Conservation (phyloP, 345 rosid species). For the Dovyalis caffra region DNA sequence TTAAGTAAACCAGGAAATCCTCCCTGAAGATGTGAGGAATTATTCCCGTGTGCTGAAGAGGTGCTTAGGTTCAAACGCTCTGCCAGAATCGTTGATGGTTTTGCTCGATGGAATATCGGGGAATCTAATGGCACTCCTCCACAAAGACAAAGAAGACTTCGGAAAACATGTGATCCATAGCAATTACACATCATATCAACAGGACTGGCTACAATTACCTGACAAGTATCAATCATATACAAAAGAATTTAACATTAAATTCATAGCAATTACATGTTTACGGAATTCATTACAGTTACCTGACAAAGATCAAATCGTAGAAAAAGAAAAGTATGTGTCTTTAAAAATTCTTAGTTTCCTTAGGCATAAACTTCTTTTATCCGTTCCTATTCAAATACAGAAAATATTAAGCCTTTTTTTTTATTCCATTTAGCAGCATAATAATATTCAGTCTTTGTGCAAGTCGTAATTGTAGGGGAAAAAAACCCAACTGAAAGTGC, state of each 20-base stretch:
- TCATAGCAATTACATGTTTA: too few species aligned
- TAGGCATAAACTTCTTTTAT: not conserved
- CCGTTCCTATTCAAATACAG: too few species aligned
- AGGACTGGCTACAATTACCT: constrained; percentile 64
- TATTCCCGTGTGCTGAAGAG: constrained; percentile 34
- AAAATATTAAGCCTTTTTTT: too few species aligned
- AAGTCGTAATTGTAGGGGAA: too few species aligned
- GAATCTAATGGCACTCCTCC: constrained; percentile 79
- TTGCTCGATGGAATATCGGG: constrained; percentile 59
- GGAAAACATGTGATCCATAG: constrained; percentile 93
- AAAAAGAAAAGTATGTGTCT: not conserved
- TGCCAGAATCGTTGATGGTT: constrained; percentile 59
- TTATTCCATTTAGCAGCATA: too few species aligned
- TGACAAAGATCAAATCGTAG: constrained; percentile 5
- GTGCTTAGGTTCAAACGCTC: constrained; percentile 66
- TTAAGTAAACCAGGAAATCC: constrained; percentile 67
- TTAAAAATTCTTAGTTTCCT: not conserved
- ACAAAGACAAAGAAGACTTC: constrained; percentile 86
- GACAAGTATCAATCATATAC: constrained; percentile 7
- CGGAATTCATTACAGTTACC: too few species aligned
- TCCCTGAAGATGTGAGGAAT: constrained; percentile 36
- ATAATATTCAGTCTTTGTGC: too few species aligned
- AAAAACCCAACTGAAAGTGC: not conserved
- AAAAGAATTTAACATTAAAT: too few species aligned
- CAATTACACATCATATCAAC: constrained; percentile 72